phyloP scores from a whole-genome alignment of 441 rosid species.

The Populus hybrid region DNA sequence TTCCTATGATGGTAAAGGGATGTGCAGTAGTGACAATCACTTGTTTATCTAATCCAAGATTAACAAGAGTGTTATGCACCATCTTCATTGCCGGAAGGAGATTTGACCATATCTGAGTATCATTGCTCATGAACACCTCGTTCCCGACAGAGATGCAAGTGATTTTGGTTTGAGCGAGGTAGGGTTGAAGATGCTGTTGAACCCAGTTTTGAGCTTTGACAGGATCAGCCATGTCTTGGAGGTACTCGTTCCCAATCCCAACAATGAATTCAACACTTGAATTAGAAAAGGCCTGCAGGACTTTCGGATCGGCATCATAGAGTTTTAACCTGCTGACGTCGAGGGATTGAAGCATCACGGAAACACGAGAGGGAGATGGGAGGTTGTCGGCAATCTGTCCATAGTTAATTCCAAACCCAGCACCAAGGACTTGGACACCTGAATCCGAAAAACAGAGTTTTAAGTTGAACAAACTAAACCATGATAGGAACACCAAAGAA shows the following conservation, averaged over 20 bases:
- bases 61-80: conserved; percentile 31
- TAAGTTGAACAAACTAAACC: background rate
- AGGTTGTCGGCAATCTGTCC: conserved; percentile 62
- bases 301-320: conserved; percentile 53
- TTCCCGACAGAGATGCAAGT: conserved; percentile 51
- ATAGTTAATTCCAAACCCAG: conserved; percentile 53
- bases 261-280: conserved; percentile 47
- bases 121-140: conserved; percentile 39
- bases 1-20: conserved; percentile 45
- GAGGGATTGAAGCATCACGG: conserved; percentile 39
- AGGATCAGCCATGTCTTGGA: conserved; percentile 36
- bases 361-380: conserved; percentile 44
- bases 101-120: conserved; percentile 24
- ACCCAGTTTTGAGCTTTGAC: conserved; percentile 45
- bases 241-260: conserved; percentile 46
- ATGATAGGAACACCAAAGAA: background rate
- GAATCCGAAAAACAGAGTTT: conserved; percentile 29
- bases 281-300: conserved; percentile 43
- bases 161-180: conserved; percentile 42
- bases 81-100: conserved; percentile 58
- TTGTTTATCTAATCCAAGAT: conserved; percentile 53
- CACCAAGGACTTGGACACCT: conserved; percentile 11
- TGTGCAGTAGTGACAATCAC: conserved; percentile 69
- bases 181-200: conserved; percentile 41
- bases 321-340: conserved; percentile 50